Evolutionary conservation across 768 basidiomycete genomes (phyloP), one percentile per base, ranked within the genome.

Genomic region (Udeniomyces megalosporus): DNA sequence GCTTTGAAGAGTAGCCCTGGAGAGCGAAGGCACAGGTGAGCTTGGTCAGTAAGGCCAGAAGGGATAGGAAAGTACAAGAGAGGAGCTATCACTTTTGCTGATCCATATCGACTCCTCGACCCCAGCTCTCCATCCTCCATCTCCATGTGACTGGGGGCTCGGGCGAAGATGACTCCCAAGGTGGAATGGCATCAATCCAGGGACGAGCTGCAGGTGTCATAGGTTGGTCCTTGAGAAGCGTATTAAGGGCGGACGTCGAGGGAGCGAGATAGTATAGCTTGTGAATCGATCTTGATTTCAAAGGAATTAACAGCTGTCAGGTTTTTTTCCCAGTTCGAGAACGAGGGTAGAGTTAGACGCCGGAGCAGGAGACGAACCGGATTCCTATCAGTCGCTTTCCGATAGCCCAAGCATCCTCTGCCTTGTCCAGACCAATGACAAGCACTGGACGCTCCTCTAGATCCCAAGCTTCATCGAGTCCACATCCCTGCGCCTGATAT

Each of bases 351-450:
- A 8, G 17, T 4, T 26, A 28, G 26, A 3, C 24, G 34, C 5
- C 4, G 8, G 31, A 15, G 11, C 28, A 14, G 4, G 12, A 54
- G 38, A 73, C 81, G 60, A 64, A 91, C 90, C 84, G 90, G 70
- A 97, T 79, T 55, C 92, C 71, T 48, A 93, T 82, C 68, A 88
- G 87, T 67, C 93, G 76, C 61, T 78, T 75, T 0, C 86, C 85
- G 29, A 99, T 76, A n/a, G 80, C 71, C 50, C 77, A 74, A 0
- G 85, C 89, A 64, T 93, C 82, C 38, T 82, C 80, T 67, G 89
- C 89, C 29, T 77, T 71, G 24, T 82, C 80, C 5, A 96, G 75
- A 10, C 75, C 76, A 35, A 91, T 72, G 48, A 86, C 74, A 80
- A 88, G 83, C 73, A 84, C 89, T 49, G 71, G 69, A 17, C 72